phyloP scores from a whole-genome alignment of 192 early-diverging fungal genomes.

The Linnemannia hyalina region DNA sequence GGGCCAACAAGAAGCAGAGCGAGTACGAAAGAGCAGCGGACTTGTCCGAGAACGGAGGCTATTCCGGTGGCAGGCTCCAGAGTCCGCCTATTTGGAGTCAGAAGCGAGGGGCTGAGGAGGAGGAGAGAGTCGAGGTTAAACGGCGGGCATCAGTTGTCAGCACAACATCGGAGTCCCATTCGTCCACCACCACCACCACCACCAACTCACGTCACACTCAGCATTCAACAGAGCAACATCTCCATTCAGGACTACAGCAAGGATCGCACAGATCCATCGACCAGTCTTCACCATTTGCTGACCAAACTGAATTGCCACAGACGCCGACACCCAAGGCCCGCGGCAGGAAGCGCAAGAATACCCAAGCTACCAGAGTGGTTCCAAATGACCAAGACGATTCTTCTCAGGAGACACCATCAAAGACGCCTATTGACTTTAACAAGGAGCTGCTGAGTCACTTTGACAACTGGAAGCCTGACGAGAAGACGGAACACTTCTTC shows the following conservation, averaged over 20 bases:
- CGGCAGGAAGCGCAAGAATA: conserved; percentile 30
- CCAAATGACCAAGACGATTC: neutral
- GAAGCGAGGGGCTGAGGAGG: conserved; percentile 20
- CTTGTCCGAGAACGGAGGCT: neutral
- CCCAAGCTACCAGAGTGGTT: neutral
- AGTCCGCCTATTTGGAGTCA: conserved; percentile 29
- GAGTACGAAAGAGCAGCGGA: conserved; percentile 13
- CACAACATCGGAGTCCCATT: neutral
- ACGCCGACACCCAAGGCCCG: conserved; percentile 4
- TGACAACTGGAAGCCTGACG: conserved; percentile 35
- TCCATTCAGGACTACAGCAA: neutral
- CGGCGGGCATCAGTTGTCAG: neutral
- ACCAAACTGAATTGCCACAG: neutral
- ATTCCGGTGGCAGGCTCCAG: neutral
- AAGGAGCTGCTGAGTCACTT: conserved; percentile 38
- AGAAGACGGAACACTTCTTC: conserved; percentile 27
- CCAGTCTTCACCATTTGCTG: neutral
- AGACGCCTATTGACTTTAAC: conserved; percentile 21
- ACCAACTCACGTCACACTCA: conserved; percentile 10
- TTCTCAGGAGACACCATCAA: neutral
- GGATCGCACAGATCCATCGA: neutral
- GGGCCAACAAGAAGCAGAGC: conserved; percentile 14
- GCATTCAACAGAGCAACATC: neutral
- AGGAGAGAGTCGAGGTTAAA: neutral
- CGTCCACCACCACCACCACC: neutral